These are phyloP conservation scores for Wilcoxina mikolae DNA, from an alignment of 495 filamentous ascomycete species.

Conservation along the genomic window DNA sequence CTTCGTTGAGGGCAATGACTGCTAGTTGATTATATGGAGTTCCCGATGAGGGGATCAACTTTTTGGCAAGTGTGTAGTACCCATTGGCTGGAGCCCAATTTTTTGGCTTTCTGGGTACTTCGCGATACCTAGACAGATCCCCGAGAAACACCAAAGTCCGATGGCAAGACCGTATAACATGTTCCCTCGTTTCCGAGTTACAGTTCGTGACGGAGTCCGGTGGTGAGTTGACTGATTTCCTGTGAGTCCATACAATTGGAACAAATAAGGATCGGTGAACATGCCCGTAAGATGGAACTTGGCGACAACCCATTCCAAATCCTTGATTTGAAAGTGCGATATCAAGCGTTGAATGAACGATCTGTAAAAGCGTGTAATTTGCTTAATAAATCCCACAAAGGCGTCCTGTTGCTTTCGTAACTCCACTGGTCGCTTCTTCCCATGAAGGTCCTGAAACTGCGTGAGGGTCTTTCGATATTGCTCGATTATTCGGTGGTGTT, in stretches of 20 bases:
- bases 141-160: slow-evolving; percentile 72
- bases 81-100: slow-evolving; percentile 67
- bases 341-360: slow-evolving; percentile 67
- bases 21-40: slow-evolving; percentile 77
- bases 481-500: slow-evolving; percentile 60
- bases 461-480: slow-evolving; percentile 50
- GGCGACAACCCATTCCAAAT: slow-evolving; percentile 55
- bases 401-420: slow-evolving; percentile 62
- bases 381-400: slow-evolving; percentile 73
- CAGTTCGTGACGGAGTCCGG: slow-evolving; percentile 6
- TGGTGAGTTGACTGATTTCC: not conserved
- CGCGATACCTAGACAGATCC: slow-evolving; percentile 82
- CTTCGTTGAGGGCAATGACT: slow-evolving; percentile 61
- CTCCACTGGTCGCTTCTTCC: slow-evolving; percentile 54
- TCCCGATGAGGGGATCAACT: slow-evolving; percentile 64
- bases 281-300: slow-evolving; percentile 50
- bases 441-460: slow-evolving; percentile 33
- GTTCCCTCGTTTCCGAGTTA: slow-evolving; percentile 29
- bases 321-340: slow-evolving; percentile 54
- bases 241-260: not conserved
- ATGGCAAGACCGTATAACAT: slow-evolving; percentile 61
- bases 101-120: slow-evolving; percentile 49
- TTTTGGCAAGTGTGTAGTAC: slow-evolving; percentile 70
- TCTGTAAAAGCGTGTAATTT: slow-evolving; percentile 71
- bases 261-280: slow-evolving; percentile 5